These are phyloP conservation scores for Wickerhamomyces sp. DNA, from an alignment of 1,139 yeast genomes.

Conservation along the genomic window DNA sequence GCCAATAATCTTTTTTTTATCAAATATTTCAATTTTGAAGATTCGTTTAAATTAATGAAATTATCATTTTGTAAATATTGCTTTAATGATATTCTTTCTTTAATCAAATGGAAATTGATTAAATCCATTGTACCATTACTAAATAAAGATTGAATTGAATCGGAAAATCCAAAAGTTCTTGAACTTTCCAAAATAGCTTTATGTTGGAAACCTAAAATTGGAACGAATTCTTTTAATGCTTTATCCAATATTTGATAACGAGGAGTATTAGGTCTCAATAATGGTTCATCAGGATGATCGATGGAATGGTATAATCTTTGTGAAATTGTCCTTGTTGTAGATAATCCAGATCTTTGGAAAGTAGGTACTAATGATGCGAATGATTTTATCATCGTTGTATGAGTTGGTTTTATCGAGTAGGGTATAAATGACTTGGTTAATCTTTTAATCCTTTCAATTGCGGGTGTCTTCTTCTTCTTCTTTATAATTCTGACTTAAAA, in stretches of 20 bases:
- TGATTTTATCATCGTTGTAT: conserved; percentile 1
- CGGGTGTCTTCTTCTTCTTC: not conserved
- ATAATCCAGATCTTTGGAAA: not conserved
- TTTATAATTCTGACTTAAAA: too few relatives aligned
- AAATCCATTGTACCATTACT: conserved; percentile 56
- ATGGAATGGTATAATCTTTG: conserved; percentile 24
- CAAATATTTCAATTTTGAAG: conserved; percentile 38
- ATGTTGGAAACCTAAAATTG: conserved; percentile 63
- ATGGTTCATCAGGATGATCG: conserved; percentile 23
- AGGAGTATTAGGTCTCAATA: conserved; percentile 27
- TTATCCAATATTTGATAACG: conserved; percentile 38
- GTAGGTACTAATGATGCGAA: not conserved
- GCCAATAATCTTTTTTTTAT: conserved; percentile 56
- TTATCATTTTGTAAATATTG: conserved; percentile 26
- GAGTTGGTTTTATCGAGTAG: too few relatives aligned
- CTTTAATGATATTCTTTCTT: conserved; percentile 44
- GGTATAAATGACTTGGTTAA: too few relatives aligned
- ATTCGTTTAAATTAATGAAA: conserved; percentile 26
- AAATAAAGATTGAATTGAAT: conserved; percentile 62
- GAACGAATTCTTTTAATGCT: conserved; percentile 52
- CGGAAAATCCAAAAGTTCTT: conserved; percentile 56
- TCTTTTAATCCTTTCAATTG: too few relatives aligned
- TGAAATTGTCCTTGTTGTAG: not conserved
- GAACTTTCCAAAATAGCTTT: conserved; percentile 58
- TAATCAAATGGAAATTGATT: conserved; percentile 59